Conservation (phyloP, 257 asterid genomes). For the Nicotiana noctiflora region DNA sequence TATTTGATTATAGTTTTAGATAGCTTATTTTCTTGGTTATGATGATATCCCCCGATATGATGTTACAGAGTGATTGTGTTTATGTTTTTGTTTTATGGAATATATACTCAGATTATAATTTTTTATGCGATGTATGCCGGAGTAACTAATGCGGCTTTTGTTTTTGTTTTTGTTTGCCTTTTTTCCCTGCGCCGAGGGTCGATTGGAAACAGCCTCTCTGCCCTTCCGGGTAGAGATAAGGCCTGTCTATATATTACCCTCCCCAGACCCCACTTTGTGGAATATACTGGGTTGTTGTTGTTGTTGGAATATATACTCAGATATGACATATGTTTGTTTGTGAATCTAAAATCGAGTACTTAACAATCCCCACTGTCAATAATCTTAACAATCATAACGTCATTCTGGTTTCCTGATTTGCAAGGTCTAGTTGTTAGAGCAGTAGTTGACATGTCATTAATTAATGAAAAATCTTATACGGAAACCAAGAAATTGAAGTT, state of each 20-base stretch:
- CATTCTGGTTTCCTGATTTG: not conserved
- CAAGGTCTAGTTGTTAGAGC: not conserved
- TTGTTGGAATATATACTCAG: not conserved
- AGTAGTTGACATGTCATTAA: not conserved
- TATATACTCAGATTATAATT: too few species aligned
- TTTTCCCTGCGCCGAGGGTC: too few species aligned
- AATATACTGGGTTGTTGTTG: too few species aligned
- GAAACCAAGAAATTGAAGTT: not conserved
- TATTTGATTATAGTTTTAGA: conserved; percentile 13
- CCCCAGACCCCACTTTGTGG: too few species aligned
- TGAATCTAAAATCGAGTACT: not conserved
- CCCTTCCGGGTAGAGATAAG: too few species aligned
- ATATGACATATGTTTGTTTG: not conserved
- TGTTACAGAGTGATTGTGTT: not conserved
- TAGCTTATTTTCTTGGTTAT: not conserved
- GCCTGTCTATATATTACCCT: too few species aligned
- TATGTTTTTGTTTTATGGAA: not conserved
- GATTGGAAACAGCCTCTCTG: too few species aligned
- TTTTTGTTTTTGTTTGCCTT: too few species aligned
- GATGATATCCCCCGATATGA: not conserved
- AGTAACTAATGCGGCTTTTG: too few species aligned
- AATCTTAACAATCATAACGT: not conserved
- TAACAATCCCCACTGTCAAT: not conserved
- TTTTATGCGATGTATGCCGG: too few species aligned
- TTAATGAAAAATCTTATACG: not conserved